Evolutionary conservation across 129 eudicot genomes (phyloP).

Genomic region (Dittrichia graveolens): DNA sequence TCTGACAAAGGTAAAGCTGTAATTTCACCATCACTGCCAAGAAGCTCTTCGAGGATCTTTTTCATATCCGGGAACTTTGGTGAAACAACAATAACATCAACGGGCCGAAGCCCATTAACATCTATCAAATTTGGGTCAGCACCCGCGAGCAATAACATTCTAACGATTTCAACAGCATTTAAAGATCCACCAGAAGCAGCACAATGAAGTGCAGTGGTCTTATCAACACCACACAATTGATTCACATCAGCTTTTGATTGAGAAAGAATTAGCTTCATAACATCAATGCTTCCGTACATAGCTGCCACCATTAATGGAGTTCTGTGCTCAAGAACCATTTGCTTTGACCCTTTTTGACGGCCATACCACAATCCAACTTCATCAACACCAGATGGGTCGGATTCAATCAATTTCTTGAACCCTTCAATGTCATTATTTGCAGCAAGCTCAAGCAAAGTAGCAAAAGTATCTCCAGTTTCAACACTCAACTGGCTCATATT

Average conservation of each 20-base stretch:
- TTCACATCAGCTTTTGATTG: constrained; percentile 59
- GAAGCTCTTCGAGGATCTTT: constrained; percentile 59
- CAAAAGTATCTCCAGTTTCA: constrained; percentile 63
- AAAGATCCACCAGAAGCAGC: constrained; percentile 83
- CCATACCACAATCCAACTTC: constrained; percentile 82
- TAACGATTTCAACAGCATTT: constrained; percentile 49
- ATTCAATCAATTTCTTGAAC: constrained; percentile 41
- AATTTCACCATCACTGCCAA: constrained; percentile 37
- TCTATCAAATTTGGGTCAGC: constrained; percentile 68
- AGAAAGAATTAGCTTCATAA: constrained; percentile 55
- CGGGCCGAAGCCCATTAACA: constrained; percentile 61
- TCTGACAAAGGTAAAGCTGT: constrained; percentile 28
- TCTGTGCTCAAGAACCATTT: constrained; percentile 74
- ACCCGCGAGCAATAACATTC: constrained; percentile 56
- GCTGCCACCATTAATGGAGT: constrained; percentile 88
- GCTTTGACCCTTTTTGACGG: constrained; percentile 77
- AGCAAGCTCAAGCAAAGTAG: constrained; percentile 80
- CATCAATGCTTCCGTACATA: constrained; percentile 69
- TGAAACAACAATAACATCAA: constrained; percentile 55
- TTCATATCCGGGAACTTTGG: constrained; percentile 47
- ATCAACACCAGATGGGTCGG: constrained; percentile 52
- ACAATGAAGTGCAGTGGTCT: constrained; percentile 76
- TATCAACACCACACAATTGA: constrained; percentile 60
- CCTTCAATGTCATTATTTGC: constrained; percentile 74
- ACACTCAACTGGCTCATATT: constrained; percentile 54